A percentile compares a stretch with the other conserved stretches of the same genome.
These are phyloP conservation scores for Plasmodium chabaudi DNA, from an alignment of 169 alveolate species.

Conservation along the genomic window DNA sequence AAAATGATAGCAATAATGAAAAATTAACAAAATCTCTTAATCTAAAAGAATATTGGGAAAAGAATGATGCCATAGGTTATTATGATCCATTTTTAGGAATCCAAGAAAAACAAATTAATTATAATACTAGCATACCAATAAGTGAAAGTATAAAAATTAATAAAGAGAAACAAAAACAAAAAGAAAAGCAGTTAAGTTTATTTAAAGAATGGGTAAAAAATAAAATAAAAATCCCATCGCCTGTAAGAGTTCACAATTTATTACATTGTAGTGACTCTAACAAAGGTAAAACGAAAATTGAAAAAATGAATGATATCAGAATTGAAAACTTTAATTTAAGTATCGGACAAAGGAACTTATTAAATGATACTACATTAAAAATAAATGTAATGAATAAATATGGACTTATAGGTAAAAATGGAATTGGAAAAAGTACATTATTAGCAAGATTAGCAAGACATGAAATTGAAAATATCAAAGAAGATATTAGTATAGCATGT, in stretches of 20 bases:
- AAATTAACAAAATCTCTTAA: constrained; percentile 30
- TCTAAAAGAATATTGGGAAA: constrained; percentile 66
- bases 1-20: constrained; percentile 25
- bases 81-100: constrained; percentile 79
- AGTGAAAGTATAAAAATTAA: constrained; percentile 79
- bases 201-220: constrained; percentile 89
- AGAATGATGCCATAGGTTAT: constrained; percentile 50
- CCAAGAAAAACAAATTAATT: constrained; percentile 80
- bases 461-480: constrained; percentile 95
- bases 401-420: constrained; percentile 97
- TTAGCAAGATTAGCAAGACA: constrained; percentile 94
- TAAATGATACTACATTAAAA: constrained; percentile 93
- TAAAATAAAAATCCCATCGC: constrained; percentile 88
- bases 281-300: constrained; percentile 78
- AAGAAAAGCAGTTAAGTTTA: constrained; percentile 83
- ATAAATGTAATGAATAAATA: constrained; percentile 93
- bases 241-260: constrained; percentile 82
- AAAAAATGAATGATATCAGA: constrained; percentile 84
- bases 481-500: constrained; percentile 92
- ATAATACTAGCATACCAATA: constrained; percentile 78
- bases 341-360: constrained; percentile 95
- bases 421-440: constrained; percentile 97
- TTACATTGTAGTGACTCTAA: constrained; percentile 41
- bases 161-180: constrained; percentile 80
- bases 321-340: constrained; percentile 90